Conservation (phyloP, 495 filamentous ascomycete species). For the Annulohypoxylon maeteangense region DNA sequence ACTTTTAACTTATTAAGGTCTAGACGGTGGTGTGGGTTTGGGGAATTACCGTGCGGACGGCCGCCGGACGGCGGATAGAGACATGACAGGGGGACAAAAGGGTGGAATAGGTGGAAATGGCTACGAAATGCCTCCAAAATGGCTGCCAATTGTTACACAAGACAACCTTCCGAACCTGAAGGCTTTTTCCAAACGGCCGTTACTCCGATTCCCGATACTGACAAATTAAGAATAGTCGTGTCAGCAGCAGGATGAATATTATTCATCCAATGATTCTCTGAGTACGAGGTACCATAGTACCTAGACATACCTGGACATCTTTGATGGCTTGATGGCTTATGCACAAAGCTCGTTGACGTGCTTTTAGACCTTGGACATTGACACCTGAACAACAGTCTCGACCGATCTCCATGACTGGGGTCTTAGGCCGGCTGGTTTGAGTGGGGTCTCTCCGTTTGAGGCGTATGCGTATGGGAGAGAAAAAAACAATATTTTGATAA, state of each 20-base stretch:
- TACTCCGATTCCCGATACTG: slow-evolving; percentile 23
- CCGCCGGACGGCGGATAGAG: slow-evolving; percentile 28
- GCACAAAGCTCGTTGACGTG: background rate
- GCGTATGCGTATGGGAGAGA: background rate
- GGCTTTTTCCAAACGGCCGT: background rate
- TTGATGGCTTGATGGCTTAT: background rate
- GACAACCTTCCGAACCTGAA: slow-evolving; percentile 10
- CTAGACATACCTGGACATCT: too few species aligned
- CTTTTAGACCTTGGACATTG: background rate
- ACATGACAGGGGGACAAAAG: background rate
- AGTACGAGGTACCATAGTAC: background rate
- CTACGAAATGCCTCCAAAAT: background rate
- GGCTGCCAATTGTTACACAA: slow-evolving; percentile 22
- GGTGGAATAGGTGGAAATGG: too few species aligned
- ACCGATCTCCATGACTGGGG: background rate
- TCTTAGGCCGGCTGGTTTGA: slow-evolving; percentile 11
- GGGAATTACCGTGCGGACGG: slow-evolving; percentile 36
- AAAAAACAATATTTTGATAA: slow-evolving; percentile 32
- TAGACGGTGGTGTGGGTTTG: background rate
- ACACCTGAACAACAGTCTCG: slow-evolving; percentile 5
- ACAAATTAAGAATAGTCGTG: slow-evolving; percentile 32
- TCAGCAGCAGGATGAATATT: slow-evolving; percentile 24
- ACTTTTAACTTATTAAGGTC: background rate
- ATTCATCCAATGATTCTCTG: slow-evolving; percentile 29
- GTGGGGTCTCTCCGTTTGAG: slow-evolving; percentile 44